Evolutionary conservation across 2,329 filamentous ascomycete genomes (phyloP), one percentile per base, ranked within the genome.

Genomic region (Cordyceps pruinosa): DNA sequence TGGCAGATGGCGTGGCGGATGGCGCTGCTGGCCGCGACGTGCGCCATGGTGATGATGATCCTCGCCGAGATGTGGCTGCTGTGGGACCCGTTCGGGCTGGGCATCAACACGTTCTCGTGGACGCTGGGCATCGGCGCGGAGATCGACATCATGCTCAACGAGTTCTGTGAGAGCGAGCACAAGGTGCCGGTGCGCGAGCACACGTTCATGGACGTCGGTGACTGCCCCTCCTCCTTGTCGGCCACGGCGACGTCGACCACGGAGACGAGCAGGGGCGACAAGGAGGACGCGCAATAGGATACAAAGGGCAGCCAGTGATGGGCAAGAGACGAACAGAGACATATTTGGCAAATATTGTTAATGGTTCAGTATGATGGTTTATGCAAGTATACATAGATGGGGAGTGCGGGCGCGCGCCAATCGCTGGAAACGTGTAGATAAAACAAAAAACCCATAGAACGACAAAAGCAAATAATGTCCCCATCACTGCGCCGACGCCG

Each of bases 41-140:
- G 59, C 19, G 59, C 64, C 6, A 41, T 47, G 9, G 34, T 65
- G 4, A 54, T 65, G 42, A 60, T 60, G 2, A 21, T 66, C 1
- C 51, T 67, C 9, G 30, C 58, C 2, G 65, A 68, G 52, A 59
- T 68, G 37, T 63, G 62, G 60, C 17, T 52, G 8, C 59, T 67
- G 52, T 68, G 66, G 66, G 62, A 68, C 52, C 66, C 67, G 0
- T 63, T 62, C 35, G 48, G 58, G 9, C 46, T 21, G 13, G 61
- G 60, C 1, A 49, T 64, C 9, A 68, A 68, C 34, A 62, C 53
- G 23, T 63, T 61, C 46, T 47, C 61, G 17, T 69, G 64, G 63
- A 66, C 64, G 1, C 56, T 67, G 19, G 64, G 65, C 3, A 61
- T 68, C n/a, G 67, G 66, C 2, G 62, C 35, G 12, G 67, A 68